Evolutionary conservation across 768 basidiomycete genomes (phyloP).

Genomic region (Leucosporidium yakuticum): DNA sequence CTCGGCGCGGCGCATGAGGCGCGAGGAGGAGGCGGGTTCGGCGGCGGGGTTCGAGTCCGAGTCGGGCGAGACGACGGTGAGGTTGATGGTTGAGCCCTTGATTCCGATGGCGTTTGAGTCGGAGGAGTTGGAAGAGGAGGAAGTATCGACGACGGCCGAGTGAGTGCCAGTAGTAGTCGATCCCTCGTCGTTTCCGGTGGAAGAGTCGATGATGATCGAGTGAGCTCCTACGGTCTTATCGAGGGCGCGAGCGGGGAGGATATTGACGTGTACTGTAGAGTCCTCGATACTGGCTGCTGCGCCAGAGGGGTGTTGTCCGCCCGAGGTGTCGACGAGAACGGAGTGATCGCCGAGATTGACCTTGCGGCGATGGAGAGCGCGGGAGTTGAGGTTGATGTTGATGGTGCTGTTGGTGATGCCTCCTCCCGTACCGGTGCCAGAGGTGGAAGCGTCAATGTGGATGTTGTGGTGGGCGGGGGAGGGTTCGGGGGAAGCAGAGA

Average conservation of each 20-base stretch:
- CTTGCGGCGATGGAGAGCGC: constrained; percentile 16
- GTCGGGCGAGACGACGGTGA: constrained; percentile 31
- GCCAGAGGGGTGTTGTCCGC: not conserved
- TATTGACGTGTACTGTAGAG: constrained; percentile 34
- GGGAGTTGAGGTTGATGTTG: constrained; percentile 29
- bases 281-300: constrained; percentile 21
- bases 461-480: constrained; percentile 31
- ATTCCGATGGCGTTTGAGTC: constrained; percentile 10
- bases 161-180: constrained; percentile 20
- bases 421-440: constrained; percentile 12
- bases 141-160: constrained; percentile 35
- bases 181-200: constrained; percentile 3
- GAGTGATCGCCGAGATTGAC: constrained; percentile 31
- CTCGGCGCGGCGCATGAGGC: not conserved
- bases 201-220: constrained; percentile 34
- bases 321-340: constrained; percentile 31
- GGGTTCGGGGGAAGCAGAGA: not conserved
- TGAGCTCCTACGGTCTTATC: constrained; percentile 27
- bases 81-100: constrained; percentile 32
- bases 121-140: constrained; percentile 7
- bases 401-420: constrained; percentile 33
- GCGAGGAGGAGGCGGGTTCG: not conserved
- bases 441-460: constrained; percentile 31
- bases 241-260: constrained; percentile 27
- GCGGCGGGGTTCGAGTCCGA: not conserved